Conservation (phyloP, 257 asterid genomes). For the Petunia secreta region DNA sequence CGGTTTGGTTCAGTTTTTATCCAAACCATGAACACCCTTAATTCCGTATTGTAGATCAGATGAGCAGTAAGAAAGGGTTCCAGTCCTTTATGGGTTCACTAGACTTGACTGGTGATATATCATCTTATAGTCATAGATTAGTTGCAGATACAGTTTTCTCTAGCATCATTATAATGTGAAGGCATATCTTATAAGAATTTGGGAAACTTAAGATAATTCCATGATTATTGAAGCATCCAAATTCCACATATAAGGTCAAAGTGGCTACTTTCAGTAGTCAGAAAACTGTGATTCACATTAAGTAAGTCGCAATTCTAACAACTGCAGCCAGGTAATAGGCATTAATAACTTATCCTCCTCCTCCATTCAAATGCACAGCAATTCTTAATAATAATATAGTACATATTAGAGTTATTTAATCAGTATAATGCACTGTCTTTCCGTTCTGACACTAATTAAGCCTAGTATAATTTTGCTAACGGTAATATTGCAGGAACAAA, state of each 20-base stretch:
- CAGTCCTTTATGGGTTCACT: no score
- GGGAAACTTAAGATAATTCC: neutral
- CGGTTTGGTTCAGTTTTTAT: no score
- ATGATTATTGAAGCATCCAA: neutral
- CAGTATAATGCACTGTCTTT: neutral
- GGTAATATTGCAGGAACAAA: neutral
- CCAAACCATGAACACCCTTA: no score
- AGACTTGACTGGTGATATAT: no score
- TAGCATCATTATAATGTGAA: no score
- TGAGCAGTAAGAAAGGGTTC: no score
- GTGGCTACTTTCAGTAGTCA: slow-evolving; percentile 14
- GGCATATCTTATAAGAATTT: no score
- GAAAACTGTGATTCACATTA: neutral
- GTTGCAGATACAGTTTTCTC: no score
- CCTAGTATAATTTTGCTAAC: neutral
- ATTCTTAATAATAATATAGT: no score
- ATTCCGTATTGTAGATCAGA: no score
- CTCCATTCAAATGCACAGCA: no score
- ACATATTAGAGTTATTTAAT: neutral
- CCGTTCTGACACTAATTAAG: neutral
- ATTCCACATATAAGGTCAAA: neutral
- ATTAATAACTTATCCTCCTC: neutral
- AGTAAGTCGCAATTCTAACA: neutral
- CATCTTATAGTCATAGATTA: no score
- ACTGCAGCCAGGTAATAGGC: neutral